Percentiles rank a stretch among this genome's conserved stretches.
Evolutionary conservation across 2,329 filamentous ascomycete species (phyloP).

Genomic region (Fusarium sp.): DNA sequence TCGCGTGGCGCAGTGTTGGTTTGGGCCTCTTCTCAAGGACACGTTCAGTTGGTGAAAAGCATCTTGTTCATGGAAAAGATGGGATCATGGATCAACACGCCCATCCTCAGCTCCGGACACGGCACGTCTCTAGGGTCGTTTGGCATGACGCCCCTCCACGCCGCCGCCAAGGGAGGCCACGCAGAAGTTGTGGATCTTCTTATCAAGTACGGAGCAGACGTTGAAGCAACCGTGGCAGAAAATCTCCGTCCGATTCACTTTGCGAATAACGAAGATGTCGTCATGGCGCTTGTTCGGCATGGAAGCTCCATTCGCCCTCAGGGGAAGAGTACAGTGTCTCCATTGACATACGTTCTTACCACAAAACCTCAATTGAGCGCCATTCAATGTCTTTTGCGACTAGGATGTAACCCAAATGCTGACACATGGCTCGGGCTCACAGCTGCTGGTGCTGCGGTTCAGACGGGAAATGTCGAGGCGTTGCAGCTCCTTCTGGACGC

Average conservation of each 20-base stretch:
- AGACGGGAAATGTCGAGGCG: background rate
- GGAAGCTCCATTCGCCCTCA: conserved; percentile 6
- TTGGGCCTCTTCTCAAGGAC: conserved; percentile 11
- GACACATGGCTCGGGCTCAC: background rate
- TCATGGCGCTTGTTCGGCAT: conserved; percentile 10
- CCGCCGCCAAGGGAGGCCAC: conserved; percentile 14
- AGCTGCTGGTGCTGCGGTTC: background rate
- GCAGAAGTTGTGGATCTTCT: conserved; percentile 1
- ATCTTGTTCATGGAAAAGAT: background rate
- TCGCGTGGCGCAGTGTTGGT: conserved; percentile 7
- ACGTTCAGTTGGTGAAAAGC: background rate
- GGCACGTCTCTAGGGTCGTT: background rate
- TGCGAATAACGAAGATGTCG: background rate
- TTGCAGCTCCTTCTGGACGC: conserved; percentile 11
- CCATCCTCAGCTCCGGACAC: conserved; percentile 6
- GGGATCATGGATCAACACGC: conserved; percentile 9
- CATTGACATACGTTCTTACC: background rate
- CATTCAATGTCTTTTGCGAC: background rate
- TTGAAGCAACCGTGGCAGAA: background rate
- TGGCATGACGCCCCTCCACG: conserved; percentile 19
- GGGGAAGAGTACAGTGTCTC: background rate
- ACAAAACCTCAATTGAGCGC: background rate
- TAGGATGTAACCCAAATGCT: conserved; percentile 6
- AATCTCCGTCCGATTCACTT: conserved; percentile 15
- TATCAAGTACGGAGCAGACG: background rate